phyloP scores from a whole-genome alignment of 441 rosid genomes.

The Kokia cookei region DNA sequence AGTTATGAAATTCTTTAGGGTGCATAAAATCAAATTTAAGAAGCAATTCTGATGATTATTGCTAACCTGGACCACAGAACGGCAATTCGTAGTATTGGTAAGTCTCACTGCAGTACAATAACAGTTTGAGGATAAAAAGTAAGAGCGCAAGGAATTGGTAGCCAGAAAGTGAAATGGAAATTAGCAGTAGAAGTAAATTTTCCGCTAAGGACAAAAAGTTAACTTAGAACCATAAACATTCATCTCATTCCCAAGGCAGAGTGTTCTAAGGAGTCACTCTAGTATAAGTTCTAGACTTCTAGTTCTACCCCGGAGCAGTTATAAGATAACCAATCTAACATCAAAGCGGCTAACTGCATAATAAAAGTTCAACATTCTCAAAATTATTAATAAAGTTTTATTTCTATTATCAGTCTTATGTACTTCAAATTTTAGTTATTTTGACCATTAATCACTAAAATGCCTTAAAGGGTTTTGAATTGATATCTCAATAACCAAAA shows the following conservation, averaged over 20 bases:
- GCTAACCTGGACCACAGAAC: constrained; percentile 80
- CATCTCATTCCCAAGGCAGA: background rate
- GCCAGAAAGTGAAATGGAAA: background rate
- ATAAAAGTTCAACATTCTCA: background rate
- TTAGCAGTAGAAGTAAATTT: background rate
- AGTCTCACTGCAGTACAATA: constrained; percentile 65
- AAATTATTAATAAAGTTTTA: background rate
- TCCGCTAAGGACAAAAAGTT: background rate
- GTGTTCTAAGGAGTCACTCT: background rate
- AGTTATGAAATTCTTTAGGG: background rate
- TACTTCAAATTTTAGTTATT: background rate
- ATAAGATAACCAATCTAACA: background rate
- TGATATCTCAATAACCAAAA: background rate
- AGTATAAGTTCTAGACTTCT: background rate
- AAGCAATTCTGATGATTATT: background rate
- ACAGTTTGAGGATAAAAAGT: background rate
- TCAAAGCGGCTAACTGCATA: background rate
- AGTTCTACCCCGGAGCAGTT: background rate
- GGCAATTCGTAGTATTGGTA: constrained; percentile 73
- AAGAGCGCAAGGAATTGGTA: background rate
- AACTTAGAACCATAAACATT: background rate
- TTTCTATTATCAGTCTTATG: background rate
- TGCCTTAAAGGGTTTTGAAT: background rate
- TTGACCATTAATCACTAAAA: background rate
- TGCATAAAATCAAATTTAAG: background rate